These are phyloP conservation scores for Taxillus chinensis DNA, from an alignment of 164 flowering plant genomes.

Conservation along the genomic window DNA sequence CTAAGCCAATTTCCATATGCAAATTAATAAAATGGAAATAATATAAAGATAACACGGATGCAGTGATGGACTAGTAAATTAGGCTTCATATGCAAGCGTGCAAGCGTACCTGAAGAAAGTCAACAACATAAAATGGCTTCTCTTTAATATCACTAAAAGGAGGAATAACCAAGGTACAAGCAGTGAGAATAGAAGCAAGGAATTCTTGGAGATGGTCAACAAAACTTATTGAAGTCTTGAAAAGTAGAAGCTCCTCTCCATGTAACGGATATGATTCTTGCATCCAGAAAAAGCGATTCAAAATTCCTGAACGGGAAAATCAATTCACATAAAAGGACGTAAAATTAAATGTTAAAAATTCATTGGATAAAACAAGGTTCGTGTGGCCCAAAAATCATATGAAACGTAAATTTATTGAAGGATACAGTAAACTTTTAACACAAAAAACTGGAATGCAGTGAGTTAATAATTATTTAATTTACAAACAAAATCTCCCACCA, in stretches of 20 bases:
- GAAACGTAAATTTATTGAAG: no score
- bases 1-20: no score
- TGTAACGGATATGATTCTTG: slow-evolving; percentile 55
- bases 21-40: no score
- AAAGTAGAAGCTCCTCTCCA: slow-evolving; percentile 50
- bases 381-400: not conserved
- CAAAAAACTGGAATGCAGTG: no score
- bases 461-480: no score
- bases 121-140: slow-evolving; percentile 40
- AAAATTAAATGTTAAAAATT: not conserved
- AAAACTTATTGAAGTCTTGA: slow-evolving; percentile 85
- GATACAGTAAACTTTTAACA: no score
- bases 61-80: not conserved
- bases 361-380: not conserved
- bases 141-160: slow-evolving; percentile 46
- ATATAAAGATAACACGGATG: not conserved
- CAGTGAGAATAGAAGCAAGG: slow-evolving; percentile 52
- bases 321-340: not conserved
- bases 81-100: not conserved
- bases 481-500: no score
- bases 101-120: slow-evolving; percentile 51
- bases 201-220: slow-evolving; percentile 91
- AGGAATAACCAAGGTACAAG: slow-evolving; percentile 63
- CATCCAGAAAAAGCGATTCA: slow-evolving; percentile 91
- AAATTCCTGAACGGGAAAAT: slow-evolving; percentile 43